A percentile compares a stretch with the other conserved stretches of the same genome.
Evolutionary conservation across 331 rosid species (phyloP).

Genomic region (Malus hybrid): DNA sequence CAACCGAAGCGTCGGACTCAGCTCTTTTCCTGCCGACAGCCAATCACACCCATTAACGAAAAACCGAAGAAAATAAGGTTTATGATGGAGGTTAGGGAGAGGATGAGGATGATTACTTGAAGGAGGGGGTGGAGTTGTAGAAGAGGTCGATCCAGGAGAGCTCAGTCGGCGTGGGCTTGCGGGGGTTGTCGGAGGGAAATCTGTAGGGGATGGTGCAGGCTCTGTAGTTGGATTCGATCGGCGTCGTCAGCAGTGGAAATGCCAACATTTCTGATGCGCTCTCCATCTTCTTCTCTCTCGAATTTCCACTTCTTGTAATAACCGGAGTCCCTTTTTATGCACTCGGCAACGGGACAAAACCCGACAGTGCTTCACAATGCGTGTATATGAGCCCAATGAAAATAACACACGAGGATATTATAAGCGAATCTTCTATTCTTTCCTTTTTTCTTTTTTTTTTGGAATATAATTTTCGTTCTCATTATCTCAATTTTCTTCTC

Average conservation of each 20-base stretch:
- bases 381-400: background rate
- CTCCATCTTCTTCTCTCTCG: slow-evolving; percentile 35
- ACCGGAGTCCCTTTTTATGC: background rate
- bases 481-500: no score
- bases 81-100: background rate
- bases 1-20: slow-evolving; percentile 64
- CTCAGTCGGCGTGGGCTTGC: slow-evolving; percentile 79
- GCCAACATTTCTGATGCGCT: slow-evolving; percentile 69
- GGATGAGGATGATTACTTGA: slow-evolving; percentile 44
- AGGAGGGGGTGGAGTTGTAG: slow-evolving; percentile 66
- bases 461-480: background rate
- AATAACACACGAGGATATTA: background rate
- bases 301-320: background rate
- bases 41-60: background rate
- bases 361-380: background rate
- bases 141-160: slow-evolving; percentile 81
- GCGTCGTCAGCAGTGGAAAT: slow-evolving; percentile 70
- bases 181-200: slow-evolving; percentile 84
- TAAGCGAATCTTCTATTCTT: background rate
- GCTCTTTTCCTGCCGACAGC: slow-evolving; percentile 64
- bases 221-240: slow-evolving; percentile 70
- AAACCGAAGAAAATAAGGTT: slow-evolving; percentile 1
- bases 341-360: background rate
- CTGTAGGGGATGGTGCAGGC: slow-evolving; percentile 87
- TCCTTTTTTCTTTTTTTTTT: background rate